These are phyloP conservation scores for Borealophlyctis nickersoniae DNA, from an alignment of 192 early-diverging fungal species.

Conservation along the genomic window DNA sequence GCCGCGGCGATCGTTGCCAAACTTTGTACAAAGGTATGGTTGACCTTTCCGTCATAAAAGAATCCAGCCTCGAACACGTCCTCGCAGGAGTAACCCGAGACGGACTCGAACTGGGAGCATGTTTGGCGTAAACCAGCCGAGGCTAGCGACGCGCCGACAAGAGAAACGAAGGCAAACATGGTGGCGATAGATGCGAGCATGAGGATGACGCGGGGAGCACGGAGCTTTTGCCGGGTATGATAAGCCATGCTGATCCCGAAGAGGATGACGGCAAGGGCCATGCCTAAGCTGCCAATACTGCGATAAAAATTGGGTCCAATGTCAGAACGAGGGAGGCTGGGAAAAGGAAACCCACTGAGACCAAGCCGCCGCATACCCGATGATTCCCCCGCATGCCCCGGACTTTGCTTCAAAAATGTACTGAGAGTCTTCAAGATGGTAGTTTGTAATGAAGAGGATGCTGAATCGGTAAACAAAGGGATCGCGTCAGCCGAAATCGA, in stretches of 20 bases:
- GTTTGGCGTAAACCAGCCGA: slow-evolving; percentile 16
- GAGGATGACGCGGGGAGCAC: slow-evolving; percentile 24
- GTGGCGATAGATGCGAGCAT: slow-evolving; percentile 20
- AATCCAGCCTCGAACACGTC: slow-evolving; percentile 13
- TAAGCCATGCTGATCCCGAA: slow-evolving; percentile 2
- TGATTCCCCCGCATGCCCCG: neutral
- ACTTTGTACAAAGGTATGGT: neutral
- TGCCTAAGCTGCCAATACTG: slow-evolving; percentile 23
- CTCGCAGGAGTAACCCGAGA: slow-evolving; percentile 2
- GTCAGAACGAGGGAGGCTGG: too few relatives aligned
- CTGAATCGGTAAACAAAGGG: neutral
- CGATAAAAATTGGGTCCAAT: too few relatives aligned
- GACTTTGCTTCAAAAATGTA: neutral
- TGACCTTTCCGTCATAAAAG: neutral
- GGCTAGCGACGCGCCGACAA: slow-evolving; percentile 16
- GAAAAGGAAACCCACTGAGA: too few relatives aligned
- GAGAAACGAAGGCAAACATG: slow-evolving; percentile 13
- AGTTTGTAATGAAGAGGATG: neutral
- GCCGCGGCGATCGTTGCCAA: slow-evolving; percentile 20
- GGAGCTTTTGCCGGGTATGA: neutral
- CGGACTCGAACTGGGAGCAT: slow-evolving; percentile 16
- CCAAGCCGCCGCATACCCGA: neutral
- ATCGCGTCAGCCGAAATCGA: neutral
- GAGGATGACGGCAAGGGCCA: slow-evolving; percentile 15
- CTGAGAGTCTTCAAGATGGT: neutral